Evolutionary conservation across 345 rosid species (phyloP), one percentile per base, ranked within the genome.

Genomic region (Hypericum androsaemum): DNA sequence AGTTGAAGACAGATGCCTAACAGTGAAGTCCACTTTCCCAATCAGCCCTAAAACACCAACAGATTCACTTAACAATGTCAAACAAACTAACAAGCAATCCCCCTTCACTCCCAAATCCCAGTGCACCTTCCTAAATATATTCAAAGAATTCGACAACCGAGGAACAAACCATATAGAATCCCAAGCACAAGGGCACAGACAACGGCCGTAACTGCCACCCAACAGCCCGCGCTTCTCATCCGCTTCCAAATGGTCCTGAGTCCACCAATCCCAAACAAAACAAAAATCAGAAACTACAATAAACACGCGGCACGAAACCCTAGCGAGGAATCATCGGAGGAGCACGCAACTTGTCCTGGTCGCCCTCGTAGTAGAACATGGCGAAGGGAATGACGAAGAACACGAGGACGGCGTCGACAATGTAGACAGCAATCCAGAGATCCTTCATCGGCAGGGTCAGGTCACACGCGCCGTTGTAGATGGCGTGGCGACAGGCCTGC

Each of bases 361-460:
- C 98, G 54, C 95, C 98, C 74, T 90, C 98, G 58, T 90, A 90
- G 84, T 71, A 90, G 67, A 90, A 90, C 96, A 90, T 90, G 15
- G 98, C 92, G 44, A 90, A 90, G 16, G 99, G 99, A 54, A 94
- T 94, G 5, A 88, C 52, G 58, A 94, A 94, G 83, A 94, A 94
- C 7, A 88, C 99, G 32, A 94, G 94, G 50, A 85, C 67, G 5
- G 96, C 96, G 43, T 90, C 92, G 5, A 82, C 45, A 17, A 90
- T 87, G 58, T 90, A 90, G 12, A 90, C 68, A 15, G 89, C 87
- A 16, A 90, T 83, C 98, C 95, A 90, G 13, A 90, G 92, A 61
- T 80, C 89, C 72, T 90, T 90, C 98, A 90, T 90, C 35, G 98
- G 96, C 67, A 87, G 68, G 17, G 98, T 90, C 43, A 90, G 90